These are phyloP conservation scores for Picea engelmannii DNA, from an alignment of 83 land plant genomes.

Conservation along the genomic window DNA sequence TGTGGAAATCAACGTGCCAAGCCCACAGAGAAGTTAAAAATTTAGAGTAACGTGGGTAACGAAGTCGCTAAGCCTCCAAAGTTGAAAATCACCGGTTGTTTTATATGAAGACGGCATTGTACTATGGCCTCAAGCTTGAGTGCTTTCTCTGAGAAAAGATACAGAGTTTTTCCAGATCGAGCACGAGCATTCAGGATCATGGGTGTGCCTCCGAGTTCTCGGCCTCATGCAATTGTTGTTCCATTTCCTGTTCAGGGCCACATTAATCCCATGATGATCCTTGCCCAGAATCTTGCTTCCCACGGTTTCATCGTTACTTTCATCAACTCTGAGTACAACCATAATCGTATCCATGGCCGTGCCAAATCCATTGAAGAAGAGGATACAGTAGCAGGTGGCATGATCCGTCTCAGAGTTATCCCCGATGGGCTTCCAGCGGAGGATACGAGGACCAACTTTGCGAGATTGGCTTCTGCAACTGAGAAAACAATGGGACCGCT, in stretches of 20 bases:
- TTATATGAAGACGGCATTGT: no score
- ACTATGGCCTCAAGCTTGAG: no score
- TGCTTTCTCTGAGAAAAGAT: no score
- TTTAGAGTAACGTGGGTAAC: no score
- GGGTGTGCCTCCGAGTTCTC: no score
- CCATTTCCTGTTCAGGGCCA: slow-evolving; percentile 4
- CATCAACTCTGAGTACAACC: background rate
- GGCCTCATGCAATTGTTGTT: background rate
- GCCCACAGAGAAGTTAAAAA: no score
- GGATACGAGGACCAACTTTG: slow-evolving; percentile 21
- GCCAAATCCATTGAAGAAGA: background rate
- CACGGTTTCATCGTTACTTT: background rate
- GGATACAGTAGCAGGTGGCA: background rate
- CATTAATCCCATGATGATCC: background rate
- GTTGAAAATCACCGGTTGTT: no score
- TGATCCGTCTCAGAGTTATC: slow-evolving; percentile 22
- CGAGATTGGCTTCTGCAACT: slow-evolving; percentile 6
- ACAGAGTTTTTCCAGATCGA: no score
- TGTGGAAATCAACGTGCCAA: no score
- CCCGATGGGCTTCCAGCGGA: slow-evolving; percentile 41
- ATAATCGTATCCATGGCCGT: background rate
- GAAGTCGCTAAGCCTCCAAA: no score
- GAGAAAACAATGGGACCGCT: slow-evolving; percentile 19
- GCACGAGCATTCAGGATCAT: no score
- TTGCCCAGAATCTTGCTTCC: background rate